These are phyloP conservation scores for Nothopassalora personata DNA, from an alignment of 2,329 filamentous ascomycete species.

Conservation along the genomic window DNA sequence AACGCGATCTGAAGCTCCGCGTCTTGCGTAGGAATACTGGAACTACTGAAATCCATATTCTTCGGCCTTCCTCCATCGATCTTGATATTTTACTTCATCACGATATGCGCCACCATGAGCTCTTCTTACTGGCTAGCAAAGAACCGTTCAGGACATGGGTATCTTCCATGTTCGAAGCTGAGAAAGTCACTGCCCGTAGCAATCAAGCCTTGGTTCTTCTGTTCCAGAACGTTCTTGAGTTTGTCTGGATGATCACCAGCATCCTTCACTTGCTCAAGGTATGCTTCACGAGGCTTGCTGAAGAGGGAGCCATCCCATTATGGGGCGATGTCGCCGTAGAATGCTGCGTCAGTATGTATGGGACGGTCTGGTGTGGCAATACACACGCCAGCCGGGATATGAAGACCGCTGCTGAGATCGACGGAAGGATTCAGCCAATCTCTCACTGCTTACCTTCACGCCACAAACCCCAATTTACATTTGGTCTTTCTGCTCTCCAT, in stretches of 20 bases:
- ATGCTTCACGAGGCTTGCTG: neutral
- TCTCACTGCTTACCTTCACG: neutral
- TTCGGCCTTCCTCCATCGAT: conserved; percentile 11
- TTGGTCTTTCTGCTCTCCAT: conserved; percentile 10
- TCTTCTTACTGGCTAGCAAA: conserved; percentile 29
- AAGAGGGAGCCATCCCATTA: conserved; percentile 4
- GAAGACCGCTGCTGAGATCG: conserved; percentile 20
- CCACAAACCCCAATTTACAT: neutral
- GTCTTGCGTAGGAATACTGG: neutral
- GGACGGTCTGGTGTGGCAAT: conserved; percentile 17
- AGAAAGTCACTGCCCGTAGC: conserved; percentile 2
- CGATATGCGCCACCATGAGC: conserved; percentile 36
- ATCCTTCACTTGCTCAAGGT: neutral
- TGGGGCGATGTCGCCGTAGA: conserved; percentile 19
- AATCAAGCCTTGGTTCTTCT: conserved; percentile 7
- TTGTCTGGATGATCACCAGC: neutral
- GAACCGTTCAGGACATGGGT: conserved; percentile 37
- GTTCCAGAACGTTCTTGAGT: conserved; percentile 2
- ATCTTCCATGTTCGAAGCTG: conserved; percentile 2
- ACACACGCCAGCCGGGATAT: conserved; percentile 24
- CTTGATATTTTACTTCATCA: conserved; percentile 39
- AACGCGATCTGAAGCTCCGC: neutral
- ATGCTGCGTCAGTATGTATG: conserved; percentile 24
- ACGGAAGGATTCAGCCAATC: conserved; percentile 10
- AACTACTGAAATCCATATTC: conserved; percentile 2